Evolutionary conservation across 208 protist genomes (phyloP), one percentile per base, ranked within the genome.

Genomic region (Angomonas ambiguus): DNA sequence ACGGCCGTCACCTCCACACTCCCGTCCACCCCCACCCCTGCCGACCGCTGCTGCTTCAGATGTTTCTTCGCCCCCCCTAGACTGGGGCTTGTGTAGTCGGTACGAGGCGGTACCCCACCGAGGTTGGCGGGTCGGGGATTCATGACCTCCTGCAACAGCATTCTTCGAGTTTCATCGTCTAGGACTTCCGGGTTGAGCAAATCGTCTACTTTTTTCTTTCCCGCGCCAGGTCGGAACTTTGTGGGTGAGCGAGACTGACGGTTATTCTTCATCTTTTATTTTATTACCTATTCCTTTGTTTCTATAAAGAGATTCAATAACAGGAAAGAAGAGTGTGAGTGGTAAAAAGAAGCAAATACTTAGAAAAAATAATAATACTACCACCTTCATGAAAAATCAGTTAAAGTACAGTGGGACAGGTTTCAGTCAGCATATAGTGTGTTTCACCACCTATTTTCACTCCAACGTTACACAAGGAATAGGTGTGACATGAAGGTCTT

Each of bases 171-270:
- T 2, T 92, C 87, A 31, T 91, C 87, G 67, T 95, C 90, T 20
- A 95, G 80, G 2, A 87, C 83, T 38, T 95, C 81, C 2, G 85
- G 83, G 16, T 82, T 76, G 18, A 95, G 76, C 33, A 95, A 76
- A 35, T 61, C 45, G 51, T 49, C 35, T 22, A 27, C 31, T 24
- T 27, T 27, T 28, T 60, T 68, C 59, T 65, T 74, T 8, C 41
- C 45, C 0, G 51, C n/a, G 56, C 67, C 60, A 55, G 78, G 65
- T 22, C 83, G 61, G 62, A 85, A 93, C 59, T 83, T 83, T 58
- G 85, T 82, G 32, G 79, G 69, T 2, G 31, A 28, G 6, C 42
- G 35, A 24, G 24, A 6, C 6, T 60, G 28, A 20, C 57, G 16
- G 5, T 65, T 65, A 34, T 65, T 38, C 2, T 65, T 30, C 60